Evolutionary conservation across 129 eudicot genomes (phyloP).

Genomic region (Pittosporum tobira): DNA sequence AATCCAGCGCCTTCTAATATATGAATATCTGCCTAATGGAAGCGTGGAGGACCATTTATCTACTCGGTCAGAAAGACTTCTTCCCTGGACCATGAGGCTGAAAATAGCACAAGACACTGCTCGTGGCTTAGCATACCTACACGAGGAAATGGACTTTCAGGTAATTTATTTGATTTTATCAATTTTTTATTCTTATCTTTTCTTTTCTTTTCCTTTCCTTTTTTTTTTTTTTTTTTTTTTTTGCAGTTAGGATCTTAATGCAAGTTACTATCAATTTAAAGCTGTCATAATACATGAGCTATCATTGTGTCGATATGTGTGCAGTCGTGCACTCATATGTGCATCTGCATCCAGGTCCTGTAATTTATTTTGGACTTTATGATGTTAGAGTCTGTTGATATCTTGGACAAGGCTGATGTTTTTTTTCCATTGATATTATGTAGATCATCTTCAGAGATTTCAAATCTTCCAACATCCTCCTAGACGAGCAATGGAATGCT

Average conservation of each 20-base stretch:
- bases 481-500: conserved; percentile 90
- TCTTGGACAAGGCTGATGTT: not conserved
- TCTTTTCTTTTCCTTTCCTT: not conserved
- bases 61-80: conserved; percentile 34
- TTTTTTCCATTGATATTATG: not conserved
- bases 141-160: conserved; percentile 92
- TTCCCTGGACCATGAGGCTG: conserved; percentile 71
- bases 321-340: not conserved
- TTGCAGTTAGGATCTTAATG: not conserved
- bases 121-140: conserved; percentile 72
- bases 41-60: conserved; percentile 78
- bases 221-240: not conserved
- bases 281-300: not conserved
- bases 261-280: not conserved
- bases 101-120: conserved; percentile 85
- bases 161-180: conserved; percentile 17
- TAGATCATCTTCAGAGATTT: conserved; percentile 92
- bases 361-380: not conserved
- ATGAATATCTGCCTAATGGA: conserved; percentile 73
- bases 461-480: conserved; percentile 84
- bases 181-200: not conserved
- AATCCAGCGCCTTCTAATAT: conserved; percentile 72
- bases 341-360: not conserved
- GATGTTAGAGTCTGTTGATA: not conserved
- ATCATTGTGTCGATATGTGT: not conserved